Conservation (phyloP, 2,329 filamentous ascomycete species). For the Pseudocercospora macadamiae region DNA sequence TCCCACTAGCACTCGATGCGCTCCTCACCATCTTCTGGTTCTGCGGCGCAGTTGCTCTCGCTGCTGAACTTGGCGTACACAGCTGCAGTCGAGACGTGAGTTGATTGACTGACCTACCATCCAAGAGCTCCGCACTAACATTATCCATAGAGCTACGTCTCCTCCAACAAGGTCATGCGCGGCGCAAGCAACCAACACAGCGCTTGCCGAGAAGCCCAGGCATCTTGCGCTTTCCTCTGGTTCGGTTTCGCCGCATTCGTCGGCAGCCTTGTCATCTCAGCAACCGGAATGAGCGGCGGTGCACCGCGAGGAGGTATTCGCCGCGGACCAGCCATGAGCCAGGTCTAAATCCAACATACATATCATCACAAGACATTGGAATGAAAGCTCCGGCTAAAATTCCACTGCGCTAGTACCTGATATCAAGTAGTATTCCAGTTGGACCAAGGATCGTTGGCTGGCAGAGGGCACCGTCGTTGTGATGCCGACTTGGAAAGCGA, state of each 20-base stretch:
- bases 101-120: slow-evolving; percentile 16
- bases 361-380: background rate
- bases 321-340: slow-evolving; percentile 57
- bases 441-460: background rate
- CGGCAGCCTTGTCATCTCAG: slow-evolving; percentile 58
- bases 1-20: slow-evolving; percentile 60
- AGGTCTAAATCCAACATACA: slow-evolving; percentile 50
- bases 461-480: no score
- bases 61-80: slow-evolving; percentile 68
- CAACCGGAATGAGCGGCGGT: slow-evolving; percentile 57
- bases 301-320: slow-evolving; percentile 49
- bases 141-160: slow-evolving; percentile 39
- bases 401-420: background rate
- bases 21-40: slow-evolving; percentile 69
- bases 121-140: background rate
- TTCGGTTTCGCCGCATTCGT: slow-evolving; percentile 70
- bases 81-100: slow-evolving; percentile 66
- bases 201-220: slow-evolving; percentile 76
- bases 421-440: no score
- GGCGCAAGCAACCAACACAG: slow-evolving; percentile 57
- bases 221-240: slow-evolving; percentile 75
- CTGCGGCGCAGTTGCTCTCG: slow-evolving; percentile 69
- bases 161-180: slow-evolving; percentile 46
- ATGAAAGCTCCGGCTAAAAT: background rate
- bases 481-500: no score